A percentile compares a stretch with the other conserved stretches of the same genome.
Conservation (phyloP, 495 filamentous ascomycete genomes). For the Neurospora cerealis region DNA sequence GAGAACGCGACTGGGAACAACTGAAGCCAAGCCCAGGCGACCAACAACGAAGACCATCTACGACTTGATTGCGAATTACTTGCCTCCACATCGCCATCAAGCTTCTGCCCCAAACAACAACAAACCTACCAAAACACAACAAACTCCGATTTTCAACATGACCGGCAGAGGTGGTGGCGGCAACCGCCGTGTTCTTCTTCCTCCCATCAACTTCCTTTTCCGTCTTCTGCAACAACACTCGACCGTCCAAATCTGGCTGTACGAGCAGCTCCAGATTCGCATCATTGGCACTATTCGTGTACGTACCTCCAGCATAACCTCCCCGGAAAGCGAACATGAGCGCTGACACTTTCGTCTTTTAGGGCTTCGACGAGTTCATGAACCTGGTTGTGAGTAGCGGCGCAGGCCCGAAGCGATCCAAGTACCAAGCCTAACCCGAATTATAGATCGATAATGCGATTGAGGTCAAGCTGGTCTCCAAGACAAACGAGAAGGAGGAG, state of each 20-base stretch:
- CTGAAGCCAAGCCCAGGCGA: background rate
- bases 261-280: conserved; percentile 84
- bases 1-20: background rate
- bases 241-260: conserved; percentile 89
- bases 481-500: conserved; percentile 64
- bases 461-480: conserved; percentile 78
- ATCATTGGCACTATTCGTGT: conserved; percentile 95
- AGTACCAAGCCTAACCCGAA: background rate
- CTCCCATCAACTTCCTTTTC: conserved; percentile 97
- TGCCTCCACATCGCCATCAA: background rate
- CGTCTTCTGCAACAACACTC: conserved; percentile 82
- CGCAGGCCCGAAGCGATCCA: background rate
- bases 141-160: conserved; percentile 45
- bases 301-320: conserved; percentile 20
- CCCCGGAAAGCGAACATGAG: background rate
- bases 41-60: background rate
- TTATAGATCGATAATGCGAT: conserved; percentile 68
- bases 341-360: background rate
- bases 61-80: background rate
- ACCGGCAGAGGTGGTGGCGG: conserved; percentile 70
- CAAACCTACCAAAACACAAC: background rate
- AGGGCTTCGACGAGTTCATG: conserved; percentile 89
- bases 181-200: conserved; percentile 79
- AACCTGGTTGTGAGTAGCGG: conserved; percentile 81
- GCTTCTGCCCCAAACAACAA: background rate